phyloP scores from a whole-genome alignment of 805 yeast genomes.

The Diddensiella transvaalensis region DNA sequence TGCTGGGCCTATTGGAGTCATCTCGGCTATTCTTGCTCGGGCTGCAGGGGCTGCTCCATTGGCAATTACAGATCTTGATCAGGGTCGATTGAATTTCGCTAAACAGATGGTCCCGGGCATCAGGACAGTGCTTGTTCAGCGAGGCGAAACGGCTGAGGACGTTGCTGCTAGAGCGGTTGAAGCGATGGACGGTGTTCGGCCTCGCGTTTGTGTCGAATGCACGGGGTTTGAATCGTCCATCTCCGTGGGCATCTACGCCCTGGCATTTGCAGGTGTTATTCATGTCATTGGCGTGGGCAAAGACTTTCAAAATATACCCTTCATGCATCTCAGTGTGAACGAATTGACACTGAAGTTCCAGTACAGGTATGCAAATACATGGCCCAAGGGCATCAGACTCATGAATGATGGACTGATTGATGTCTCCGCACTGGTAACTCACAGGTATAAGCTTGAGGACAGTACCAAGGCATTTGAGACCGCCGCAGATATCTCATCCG shows the following conservation, averaged over 20 bases:
- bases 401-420: slow-evolving; percentile 43
- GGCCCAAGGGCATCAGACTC: slow-evolving; percentile 54
- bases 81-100: slow-evolving; percentile 45
- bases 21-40: slow-evolving; percentile 44
- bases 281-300: slow-evolving; percentile 53
- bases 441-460: slow-evolving; percentile 44
- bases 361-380: slow-evolving; percentile 53
- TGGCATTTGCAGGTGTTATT: slow-evolving; percentile 45
- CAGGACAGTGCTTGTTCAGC: slow-evolving; percentile 42
- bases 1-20: slow-evolving; percentile 59
- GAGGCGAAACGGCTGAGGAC: slow-evolving; percentile 37
- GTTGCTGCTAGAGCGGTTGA: slow-evolving; percentile 28
- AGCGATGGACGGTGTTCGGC: slow-evolving; percentile 42
- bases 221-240: slow-evolving; percentile 52
- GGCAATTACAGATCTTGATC: slow-evolving; percentile 47
- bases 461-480: slow-evolving; percentile 46
- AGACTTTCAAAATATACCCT: slow-evolving; percentile 47
- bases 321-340: slow-evolving; percentile 51
- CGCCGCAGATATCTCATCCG: slow-evolving; percentile 40
- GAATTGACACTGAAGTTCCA: slow-evolving; percentile 50
- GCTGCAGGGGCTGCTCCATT: slow-evolving; percentile 55
- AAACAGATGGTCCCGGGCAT: slow-evolving; percentile 45
- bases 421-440: slow-evolving; percentile 48
- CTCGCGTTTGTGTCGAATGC: slow-evolving; percentile 49
- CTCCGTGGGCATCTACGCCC: slow-evolving; percentile 44